These are phyloP conservation scores for Xylaria telfairii DNA, from an alignment of 495 filamentous ascomycete species.

Conservation along the genomic window DNA sequence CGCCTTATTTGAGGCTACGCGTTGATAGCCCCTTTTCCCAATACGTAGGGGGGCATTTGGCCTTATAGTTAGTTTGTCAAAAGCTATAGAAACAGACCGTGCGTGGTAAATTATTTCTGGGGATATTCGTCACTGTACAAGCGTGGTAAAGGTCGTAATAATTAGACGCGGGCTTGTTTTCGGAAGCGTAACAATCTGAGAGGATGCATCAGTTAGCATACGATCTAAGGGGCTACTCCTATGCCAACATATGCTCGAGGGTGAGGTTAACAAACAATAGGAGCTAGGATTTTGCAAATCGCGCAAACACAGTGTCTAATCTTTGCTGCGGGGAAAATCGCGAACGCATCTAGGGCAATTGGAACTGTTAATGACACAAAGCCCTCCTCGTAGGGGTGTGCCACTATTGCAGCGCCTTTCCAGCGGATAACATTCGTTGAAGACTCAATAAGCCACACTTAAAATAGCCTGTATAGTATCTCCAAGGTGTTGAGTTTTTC, in stretches of 20 bases:
- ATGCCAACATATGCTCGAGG: background rate
- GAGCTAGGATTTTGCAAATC: background rate
- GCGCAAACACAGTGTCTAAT: background rate
- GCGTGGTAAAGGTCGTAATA: background rate
- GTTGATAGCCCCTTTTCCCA: background rate
- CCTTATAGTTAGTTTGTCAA: background rate
- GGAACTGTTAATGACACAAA: background rate
- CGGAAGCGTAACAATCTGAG: background rate
- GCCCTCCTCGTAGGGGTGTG: background rate
- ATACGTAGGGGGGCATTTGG: background rate
- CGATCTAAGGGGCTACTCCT: background rate
- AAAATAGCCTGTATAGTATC: background rate
- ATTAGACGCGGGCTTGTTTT: background rate
- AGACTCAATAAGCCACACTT: background rate
- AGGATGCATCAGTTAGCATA: background rate
- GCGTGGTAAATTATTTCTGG: background rate
- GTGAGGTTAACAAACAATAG: background rate
- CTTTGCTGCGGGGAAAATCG: background rate
- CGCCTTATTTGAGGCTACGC: background rate
- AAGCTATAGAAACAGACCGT: background rate
- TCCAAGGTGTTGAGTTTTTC: background rate
- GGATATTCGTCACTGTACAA: background rate
- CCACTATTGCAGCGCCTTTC: background rate
- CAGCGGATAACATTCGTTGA: background rate
- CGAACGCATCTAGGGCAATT: background rate